A percentile compares a stretch with the other conserved stretches of the same genome.
phyloP scores from a whole-genome alignment of 1,139 yeast species.

The Lodderomyces pseudojiufengensis region DNA sequence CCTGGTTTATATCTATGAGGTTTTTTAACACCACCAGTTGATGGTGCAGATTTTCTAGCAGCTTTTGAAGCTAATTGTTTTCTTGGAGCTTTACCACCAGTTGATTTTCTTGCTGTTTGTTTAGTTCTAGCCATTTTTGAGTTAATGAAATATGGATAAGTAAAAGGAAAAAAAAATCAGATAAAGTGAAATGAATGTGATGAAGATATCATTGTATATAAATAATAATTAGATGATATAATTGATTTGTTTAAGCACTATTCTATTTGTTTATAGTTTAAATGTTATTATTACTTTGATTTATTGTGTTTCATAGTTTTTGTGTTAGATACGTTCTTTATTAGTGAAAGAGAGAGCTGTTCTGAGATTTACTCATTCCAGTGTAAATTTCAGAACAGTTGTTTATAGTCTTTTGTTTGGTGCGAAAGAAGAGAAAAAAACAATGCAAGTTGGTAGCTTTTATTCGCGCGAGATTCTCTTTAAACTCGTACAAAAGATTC shows the following conservation, averaged over 20 bases:
- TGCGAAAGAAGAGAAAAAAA: not conserved
- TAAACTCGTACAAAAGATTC: too few relatives aligned
- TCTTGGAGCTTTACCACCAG: slow-evolving; percentile 99
- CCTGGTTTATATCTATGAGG: slow-evolving; percentile 99
- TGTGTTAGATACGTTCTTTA: not conserved
- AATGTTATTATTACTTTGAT: too few relatives aligned
- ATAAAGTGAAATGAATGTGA: not conserved
- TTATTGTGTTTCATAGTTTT: not conserved
- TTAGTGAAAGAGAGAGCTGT: not conserved
- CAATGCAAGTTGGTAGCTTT: too few relatives aligned
- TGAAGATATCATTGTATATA: not conserved
- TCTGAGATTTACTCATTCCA: too few relatives aligned
- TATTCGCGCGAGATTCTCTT: too few relatives aligned
- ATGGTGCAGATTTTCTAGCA: slow-evolving; percentile 97
- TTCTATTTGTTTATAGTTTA: too few relatives aligned
- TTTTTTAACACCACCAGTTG: slow-evolving; percentile 99
- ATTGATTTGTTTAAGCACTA: too few relatives aligned
- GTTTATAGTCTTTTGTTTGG: too few relatives aligned
- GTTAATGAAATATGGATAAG: not conserved
- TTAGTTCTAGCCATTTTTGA: slow-evolving; percentile 91
- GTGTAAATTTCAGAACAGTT: not conserved
- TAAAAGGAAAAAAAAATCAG: not conserved
- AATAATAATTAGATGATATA: too few relatives aligned
- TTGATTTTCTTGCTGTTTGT: slow-evolving; percentile 98
- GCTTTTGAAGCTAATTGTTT: slow-evolving; percentile 99